Base-by-base conservation (phyloP, 306 rosid species). In the Senna siamea region DNA sequence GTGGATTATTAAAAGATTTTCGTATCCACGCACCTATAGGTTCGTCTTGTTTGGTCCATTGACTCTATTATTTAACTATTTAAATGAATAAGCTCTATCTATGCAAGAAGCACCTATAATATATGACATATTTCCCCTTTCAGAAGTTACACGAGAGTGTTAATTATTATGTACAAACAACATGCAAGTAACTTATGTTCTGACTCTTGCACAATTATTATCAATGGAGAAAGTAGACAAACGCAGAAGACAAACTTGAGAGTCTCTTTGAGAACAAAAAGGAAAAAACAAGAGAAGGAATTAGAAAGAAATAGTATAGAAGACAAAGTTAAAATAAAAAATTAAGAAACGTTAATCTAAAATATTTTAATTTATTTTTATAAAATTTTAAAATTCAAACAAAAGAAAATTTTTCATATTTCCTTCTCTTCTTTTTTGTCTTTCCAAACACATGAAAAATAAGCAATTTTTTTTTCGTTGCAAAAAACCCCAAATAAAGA, bases 1-100 rank as follows among this genome's bases (percentile, higher is more conserved):
- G 35, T 61, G 58, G 76, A 18, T 72, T 76, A 30, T 10, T 40
- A 26, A 55, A 54, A 23, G 12, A 5, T 13, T 73, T 47, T 50
- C 23, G 48, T 50, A 18, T 66, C n/a, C 22, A 72, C n/a, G 44
- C 9, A 1, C 50, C 37, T 14, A 47, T 66, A 10, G 48, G n/a
- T n/a, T n/a, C 62, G 48, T 72, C 66, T 65, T 48, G 44, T 14
- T 68, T 80, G 73, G 80, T 63, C 38, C 62, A 78, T 66, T 80
- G 43, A 17, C 11, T 35, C 34, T 14, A 6, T 47, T 59, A 46
- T 13, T 37, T 2, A 37, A 37, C 8, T 37, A 37, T 0, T 46
- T 13, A 23, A 58, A 19, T 47, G 44, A 46, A n/a, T 50, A 9
- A 40, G 26, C 44, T 46, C 40, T 9, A 5, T 12, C 5, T 12